Evolutionary conservation across 106 monocot genomes (phyloP), one percentile per base, ranked within the genome.

Genomic region (Iris macrosiphon): DNA sequence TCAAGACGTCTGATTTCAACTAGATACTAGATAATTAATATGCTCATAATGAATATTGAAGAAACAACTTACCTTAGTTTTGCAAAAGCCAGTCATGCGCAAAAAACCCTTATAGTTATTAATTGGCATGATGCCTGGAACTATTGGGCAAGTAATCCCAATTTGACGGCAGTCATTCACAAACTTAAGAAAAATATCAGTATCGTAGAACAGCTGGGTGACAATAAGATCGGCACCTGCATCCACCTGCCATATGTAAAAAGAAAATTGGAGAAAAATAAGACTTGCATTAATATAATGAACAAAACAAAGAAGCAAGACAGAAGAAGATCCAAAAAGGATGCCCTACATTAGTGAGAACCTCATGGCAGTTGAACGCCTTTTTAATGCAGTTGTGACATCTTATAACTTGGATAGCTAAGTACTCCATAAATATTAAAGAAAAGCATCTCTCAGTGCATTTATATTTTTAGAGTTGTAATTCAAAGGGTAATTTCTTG

Each of bases 121-220:
- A 40, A 93, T 93, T 23, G 92, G 92, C 87, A 93, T 87, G 39
- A 93, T 83, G 53, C 92, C 92, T 30, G 92, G 92, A 69, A 93
- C 77, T 55, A 93, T 87, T 7, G 92, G 92, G 57, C 92, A 93
- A 17, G 56, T 83, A 45, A 93, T 93, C 63, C 92, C 92, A 68
- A 93, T 83, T 70, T 79, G 87, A 55, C 87, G 82, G 33, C 92
- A 93, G 57, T 93, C 92, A 72, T 75, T 83, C 23, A 93, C 87
- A 65, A 93, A 93, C 67, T 93, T 93, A 16, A 93, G 70, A 55
- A 87, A 93, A 35, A 77, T 80, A 43, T 93, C 80, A 32, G 83
- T 87, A 33, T 93, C 92, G 59, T 87, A 93, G 57, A 93, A 93
- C 10, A 93, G 52, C 59, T 93, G 92, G 38, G 92, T 87, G 42